Evolutionary conservation across 1,139 yeast genomes (phyloP).

Genomic region (Sugiyamaella novakii): DNA sequence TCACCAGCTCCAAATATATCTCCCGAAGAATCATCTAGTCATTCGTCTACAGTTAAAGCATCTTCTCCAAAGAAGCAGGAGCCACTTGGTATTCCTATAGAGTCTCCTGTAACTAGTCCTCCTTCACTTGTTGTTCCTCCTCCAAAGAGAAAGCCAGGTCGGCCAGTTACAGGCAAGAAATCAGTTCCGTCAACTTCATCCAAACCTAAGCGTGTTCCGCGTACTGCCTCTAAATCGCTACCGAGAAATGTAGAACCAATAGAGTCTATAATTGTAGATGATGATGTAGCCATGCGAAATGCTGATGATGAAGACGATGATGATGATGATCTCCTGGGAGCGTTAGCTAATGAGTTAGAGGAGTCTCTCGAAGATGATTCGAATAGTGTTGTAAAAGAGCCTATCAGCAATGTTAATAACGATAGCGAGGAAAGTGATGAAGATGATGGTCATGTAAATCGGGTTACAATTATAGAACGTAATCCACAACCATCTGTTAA

Average conservation of each 20-base stretch:
- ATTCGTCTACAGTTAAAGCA: not conserved
- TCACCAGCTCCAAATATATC: slow-evolving; percentile 1
- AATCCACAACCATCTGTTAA: slow-evolving; percentile 16
- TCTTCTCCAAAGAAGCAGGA: not conserved
- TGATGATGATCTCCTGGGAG: slow-evolving; percentile 39
- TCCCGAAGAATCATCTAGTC: not conserved
- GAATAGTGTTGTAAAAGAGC: not conserved
- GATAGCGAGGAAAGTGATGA: slow-evolving; percentile 29
- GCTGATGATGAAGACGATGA: slow-evolving; percentile 36
- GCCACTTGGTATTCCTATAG: not conserved
- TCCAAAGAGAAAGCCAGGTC: slow-evolving; percentile 6
- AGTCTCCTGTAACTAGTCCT: not conserved
- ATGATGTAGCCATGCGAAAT: slow-evolving; percentile 27
- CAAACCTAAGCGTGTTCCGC: slow-evolving; percentile 1
- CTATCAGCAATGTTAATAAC: slow-evolving; percentile 3
- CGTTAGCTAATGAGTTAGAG: slow-evolving; percentile 36
- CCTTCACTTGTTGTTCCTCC: not conserved
- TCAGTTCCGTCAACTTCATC: slow-evolving; percentile 13
- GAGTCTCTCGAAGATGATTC: slow-evolving; percentile 34
- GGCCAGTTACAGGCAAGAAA: slow-evolving; percentile 11
- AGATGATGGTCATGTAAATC: slow-evolving; percentile 18
- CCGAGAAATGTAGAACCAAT: slow-evolving; percentile 15
- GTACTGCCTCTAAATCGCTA: slow-evolving; percentile 21
- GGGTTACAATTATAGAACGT: slow-evolving; percentile 20
- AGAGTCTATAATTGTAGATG: slow-evolving; percentile 6